phyloP scores from a whole-genome alignment of 176 grass and related monocot genomes.

The Pharus latifolius region DNA sequence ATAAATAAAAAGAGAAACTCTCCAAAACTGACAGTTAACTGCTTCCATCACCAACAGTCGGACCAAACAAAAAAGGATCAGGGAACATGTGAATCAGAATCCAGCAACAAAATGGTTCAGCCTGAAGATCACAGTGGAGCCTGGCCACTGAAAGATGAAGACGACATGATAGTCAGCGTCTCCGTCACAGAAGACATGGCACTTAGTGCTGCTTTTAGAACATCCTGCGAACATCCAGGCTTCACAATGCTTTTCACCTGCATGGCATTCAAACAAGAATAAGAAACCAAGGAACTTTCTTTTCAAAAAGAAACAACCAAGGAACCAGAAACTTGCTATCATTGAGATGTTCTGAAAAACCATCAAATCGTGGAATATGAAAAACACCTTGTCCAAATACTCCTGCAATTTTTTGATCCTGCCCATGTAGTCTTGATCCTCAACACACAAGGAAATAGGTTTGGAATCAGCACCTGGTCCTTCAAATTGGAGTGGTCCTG shows the following conservation, averaged over 20 bases:
- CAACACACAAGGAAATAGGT: constrained; percentile 66
- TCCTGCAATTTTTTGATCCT: constrained; percentile 93
- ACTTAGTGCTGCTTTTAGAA: constrained; percentile 79
- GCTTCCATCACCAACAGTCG: not conserved
- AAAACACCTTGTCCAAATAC: constrained; percentile 80
- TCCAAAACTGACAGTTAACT: not conserved
- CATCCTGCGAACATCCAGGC: constrained; percentile 91
- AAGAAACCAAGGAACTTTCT: no score
- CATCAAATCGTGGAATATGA: not conserved
- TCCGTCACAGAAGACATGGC: constrained; percentile 89
- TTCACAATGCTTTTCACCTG: constrained; percentile 97
- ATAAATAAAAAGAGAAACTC: no score
- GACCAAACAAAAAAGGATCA: not conserved
- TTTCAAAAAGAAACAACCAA: not conserved
- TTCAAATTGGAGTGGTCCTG: constrained; percentile 86
- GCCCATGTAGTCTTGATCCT: constrained; percentile 99
- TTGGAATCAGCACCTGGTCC: constrained; percentile 78
- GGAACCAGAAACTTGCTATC: not conserved
- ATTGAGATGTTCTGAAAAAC: not conserved
- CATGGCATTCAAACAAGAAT: not conserved
- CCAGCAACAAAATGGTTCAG: not conserved
- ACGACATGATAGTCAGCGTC: constrained; percentile 60
- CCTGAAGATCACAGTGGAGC: constrained; percentile 13
- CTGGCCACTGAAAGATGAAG: constrained; percentile 46
- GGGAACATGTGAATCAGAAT: not conserved